Base-by-base conservation (phyloP, 2,329 filamentous ascomycete species). In the Aschersonia sp. region DNA sequence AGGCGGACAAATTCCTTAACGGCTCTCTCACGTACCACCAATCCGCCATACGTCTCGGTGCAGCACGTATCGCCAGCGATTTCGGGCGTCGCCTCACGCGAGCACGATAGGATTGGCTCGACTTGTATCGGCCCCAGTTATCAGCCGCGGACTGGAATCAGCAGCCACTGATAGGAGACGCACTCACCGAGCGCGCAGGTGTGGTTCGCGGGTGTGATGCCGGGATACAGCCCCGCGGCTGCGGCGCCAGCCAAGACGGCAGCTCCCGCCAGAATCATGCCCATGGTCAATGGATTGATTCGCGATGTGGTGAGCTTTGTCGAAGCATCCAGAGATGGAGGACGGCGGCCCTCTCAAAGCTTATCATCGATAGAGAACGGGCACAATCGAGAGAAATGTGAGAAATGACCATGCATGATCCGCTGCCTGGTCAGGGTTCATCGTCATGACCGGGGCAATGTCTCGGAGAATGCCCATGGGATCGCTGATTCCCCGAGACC, bases 1-100 rank as follows among this genome's bases (percentile, higher is more conserved):
- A 20, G 20, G 20, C 20, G 20, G 20, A 20, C 20, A 20, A 20
- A 20, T 20, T 20, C 20, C 20, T 20, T 20, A 20, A 20, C 20
- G 20, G 20, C 20, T 20, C 20, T 20, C 3, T 9, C n/a, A 55
- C 62, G 51, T 54, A 68, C 63, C 32, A 83, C 57, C 4, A 84
- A 67, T 4, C 80, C 80, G 31, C 80, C 80, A 54, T 67, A 82
- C 0, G 80, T 83, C 65, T 84, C 80, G 12, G 70, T 69, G 55
- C 80, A 84, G 68, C 80, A 84, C 1, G 73, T 73, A 56, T 84
- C 78, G 9, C 41, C 42, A 35, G 76, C 73, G 47, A 65, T 58
- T 35, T 55, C 61, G 1, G 65, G 67, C 30, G 63, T 60, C 5
- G 71, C 73, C 2, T 61, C 57, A 28, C 61, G 54, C 1, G 72